Evolutionary conservation across 2,329 filamentous ascomycete genomes (phyloP), one percentile per base, ranked within the genome.

Genomic region (Fonsecaea pugnacius): DNA sequence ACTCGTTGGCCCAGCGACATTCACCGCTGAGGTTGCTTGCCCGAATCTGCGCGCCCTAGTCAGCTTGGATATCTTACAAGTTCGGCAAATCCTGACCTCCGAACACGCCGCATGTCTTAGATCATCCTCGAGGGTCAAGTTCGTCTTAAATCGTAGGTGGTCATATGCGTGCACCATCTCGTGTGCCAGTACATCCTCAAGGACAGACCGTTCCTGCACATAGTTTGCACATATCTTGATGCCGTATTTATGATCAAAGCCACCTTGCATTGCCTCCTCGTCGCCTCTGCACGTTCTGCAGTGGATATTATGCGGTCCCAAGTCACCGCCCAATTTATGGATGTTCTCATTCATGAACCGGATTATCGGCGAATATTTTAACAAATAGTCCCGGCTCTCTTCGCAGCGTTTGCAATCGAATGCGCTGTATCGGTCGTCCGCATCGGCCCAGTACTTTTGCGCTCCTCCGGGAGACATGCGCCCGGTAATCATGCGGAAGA

Each of bases 81-180:
- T 32, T 27, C 18, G 57, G 14, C 30, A 33, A 16, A 10, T 24
- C 75, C 79, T 68, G 78, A 94, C 91, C 88, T 99, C 95, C 62
- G 93, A 90, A 77, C 95, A 99, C 61, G 95, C 95, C 38, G 93
- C 91, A 78, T 99, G 95, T 76, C 89, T 87, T 77, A 99, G 76
- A 75, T 92, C 80, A 80, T 91, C 86, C n/a, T 70, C 68, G 7
- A 59, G 61, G n/a, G 81, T 78, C 81, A 90, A 91, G 74, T 98
- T 89, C 51, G 97, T 88, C 78, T 96, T 95, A 82, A 92, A 99
- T 68, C 94, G 82, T 71, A 98, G 75, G 76, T 96, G 90, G 76
- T 99, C 95, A 83, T 92, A 98, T 1, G 93, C 93, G 77, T 99
- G 95, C 59, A 99, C 90, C 92, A 99, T 96, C 80, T 99, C 95